phyloP scores from a whole-genome alignment of 2,329 filamentous ascomycete genomes.

The Cladophialophora carrionii region DNA sequence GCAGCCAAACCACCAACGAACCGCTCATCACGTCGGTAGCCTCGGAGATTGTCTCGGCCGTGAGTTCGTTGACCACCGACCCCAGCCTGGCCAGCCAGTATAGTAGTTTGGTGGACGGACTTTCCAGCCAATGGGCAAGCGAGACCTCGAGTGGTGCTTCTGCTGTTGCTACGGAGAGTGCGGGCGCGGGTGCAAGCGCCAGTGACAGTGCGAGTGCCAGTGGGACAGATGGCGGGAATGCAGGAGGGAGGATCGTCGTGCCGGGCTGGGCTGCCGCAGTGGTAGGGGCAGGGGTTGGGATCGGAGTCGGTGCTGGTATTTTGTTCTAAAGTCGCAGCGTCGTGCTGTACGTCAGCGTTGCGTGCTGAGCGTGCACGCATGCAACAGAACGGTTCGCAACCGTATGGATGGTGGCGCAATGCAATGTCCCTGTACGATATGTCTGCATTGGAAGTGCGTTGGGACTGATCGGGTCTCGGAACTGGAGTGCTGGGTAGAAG shows the following conservation, averaged over 20 bases:
- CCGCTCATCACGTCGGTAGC: slow-evolving; percentile 24
- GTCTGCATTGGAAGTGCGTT: too few relatives aligned
- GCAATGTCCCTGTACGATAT: too few relatives aligned
- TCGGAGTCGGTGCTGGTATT: slow-evolving; percentile 22
- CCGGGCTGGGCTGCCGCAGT: slow-evolving; percentile 17
- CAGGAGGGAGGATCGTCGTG: slow-evolving; percentile 21
- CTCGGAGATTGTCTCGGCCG: slow-evolving; percentile 20
- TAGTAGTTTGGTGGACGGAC: neutral
- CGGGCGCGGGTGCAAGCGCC: neutral
- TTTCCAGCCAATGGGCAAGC: neutral
- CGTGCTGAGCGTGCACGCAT: too few relatives aligned
- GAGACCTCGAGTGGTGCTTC: neutral
- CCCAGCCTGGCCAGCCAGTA: slow-evolving; percentile 8
- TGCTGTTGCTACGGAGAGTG: neutral
- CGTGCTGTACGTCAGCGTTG: neutral
- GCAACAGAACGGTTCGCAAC: too few relatives aligned
- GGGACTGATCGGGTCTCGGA: too few relatives aligned
- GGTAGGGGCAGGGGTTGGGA: slow-evolving; percentile 11
- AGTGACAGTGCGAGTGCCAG: neutral
- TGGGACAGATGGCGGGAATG: slow-evolving; percentile 9
- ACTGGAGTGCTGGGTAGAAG: too few relatives aligned
- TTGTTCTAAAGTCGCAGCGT: neutral
- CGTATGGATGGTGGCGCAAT: too few relatives aligned
- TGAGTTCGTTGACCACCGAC: slow-evolving; percentile 12
- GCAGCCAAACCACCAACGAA: slow-evolving; percentile 23